These are phyloP conservation scores for Arthrobotrys sphaeroides DNA, from an alignment of 2,329 filamentous ascomycete species.

Conservation along the genomic window DNA sequence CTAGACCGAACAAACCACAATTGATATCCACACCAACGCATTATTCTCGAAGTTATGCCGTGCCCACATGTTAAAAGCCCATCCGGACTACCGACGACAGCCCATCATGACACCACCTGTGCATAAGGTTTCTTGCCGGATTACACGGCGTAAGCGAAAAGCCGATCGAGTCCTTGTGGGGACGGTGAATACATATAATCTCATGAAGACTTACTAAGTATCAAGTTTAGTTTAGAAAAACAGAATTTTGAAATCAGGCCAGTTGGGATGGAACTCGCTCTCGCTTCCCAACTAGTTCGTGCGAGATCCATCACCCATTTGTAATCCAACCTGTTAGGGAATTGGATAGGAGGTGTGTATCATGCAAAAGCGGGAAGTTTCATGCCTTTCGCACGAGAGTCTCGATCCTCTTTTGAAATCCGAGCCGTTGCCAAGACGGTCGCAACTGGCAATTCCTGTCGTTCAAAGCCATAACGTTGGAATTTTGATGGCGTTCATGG, in stretches of 20 bases:
- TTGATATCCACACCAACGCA: constrained; percentile 34
- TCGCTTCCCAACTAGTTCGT: too few species aligned
- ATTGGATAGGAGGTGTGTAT: neutral
- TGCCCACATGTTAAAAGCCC: constrained; percentile 2
- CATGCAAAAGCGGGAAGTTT: constrained; percentile 10
- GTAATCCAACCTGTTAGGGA: neutral
- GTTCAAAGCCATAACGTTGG: neutral
- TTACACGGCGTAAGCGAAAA: constrained; percentile 34
- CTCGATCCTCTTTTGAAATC: neutral
- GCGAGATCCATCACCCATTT: neutral
- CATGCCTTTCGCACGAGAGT: constrained; percentile 10
- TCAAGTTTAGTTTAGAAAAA: too few species aligned
- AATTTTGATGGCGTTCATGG: neutral
- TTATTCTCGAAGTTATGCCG: constrained; percentile 18
- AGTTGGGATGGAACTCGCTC: neutral
- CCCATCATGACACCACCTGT: constrained; percentile 42
- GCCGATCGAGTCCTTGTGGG: constrained; percentile 23
- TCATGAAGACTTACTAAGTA: too few species aligned
- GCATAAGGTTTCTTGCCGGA: constrained; percentile 42
- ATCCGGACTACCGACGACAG: neutral
- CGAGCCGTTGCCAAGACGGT: constrained; percentile 38
- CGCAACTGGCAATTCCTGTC: neutral
- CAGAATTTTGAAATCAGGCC: neutral
- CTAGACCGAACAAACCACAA: neutral
- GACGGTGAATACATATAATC: constrained; percentile 4